Percentiles rank a stretch among this genome's conserved stretches.
phyloP scores from a whole-genome alignment of 139 green algal species.

The Chlamydomonas schloesseri region DNA sequence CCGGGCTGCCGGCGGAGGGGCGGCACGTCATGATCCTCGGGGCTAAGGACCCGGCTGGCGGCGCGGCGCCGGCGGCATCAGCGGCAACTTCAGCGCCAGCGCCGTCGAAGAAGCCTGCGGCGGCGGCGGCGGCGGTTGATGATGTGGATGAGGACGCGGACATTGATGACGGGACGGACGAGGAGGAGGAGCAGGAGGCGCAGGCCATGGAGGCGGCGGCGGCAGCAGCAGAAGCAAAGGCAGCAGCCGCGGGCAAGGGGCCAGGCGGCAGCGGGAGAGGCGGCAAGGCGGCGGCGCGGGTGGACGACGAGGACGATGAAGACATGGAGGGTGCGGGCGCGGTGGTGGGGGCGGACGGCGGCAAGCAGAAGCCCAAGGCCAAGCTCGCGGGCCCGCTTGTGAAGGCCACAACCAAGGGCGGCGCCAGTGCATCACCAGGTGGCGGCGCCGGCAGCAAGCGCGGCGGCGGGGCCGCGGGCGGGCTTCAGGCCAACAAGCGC shows the following conservation, averaged over 20 bases:
- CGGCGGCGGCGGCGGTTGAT: neutral
- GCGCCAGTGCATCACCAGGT: neutral
- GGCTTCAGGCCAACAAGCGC: conserved; percentile 6
- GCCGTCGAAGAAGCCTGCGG: neutral
- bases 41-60: conserved; percentile 1
- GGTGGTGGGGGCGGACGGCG: too few species aligned
- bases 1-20: neutral
- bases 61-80: neutral
- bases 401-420: too few species aligned
- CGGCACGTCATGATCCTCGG: conserved; percentile 24
- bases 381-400: neutral
- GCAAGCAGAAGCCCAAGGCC: neutral
- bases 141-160: neutral
- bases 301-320: neutral
- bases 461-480: neutral
- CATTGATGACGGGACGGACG: neutral
- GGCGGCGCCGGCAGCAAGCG: too few species aligned
- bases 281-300: neutral
- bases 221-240: neutral
- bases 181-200: neutral
- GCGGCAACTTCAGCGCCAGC: too few species aligned
- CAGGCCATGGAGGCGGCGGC: neutral
- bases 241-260: too few species aligned
- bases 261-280: too few species aligned
- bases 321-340: neutral